phyloP scores from a whole-genome alignment of 768 basidiomycete species.

The Termitomyces sp. region DNA sequence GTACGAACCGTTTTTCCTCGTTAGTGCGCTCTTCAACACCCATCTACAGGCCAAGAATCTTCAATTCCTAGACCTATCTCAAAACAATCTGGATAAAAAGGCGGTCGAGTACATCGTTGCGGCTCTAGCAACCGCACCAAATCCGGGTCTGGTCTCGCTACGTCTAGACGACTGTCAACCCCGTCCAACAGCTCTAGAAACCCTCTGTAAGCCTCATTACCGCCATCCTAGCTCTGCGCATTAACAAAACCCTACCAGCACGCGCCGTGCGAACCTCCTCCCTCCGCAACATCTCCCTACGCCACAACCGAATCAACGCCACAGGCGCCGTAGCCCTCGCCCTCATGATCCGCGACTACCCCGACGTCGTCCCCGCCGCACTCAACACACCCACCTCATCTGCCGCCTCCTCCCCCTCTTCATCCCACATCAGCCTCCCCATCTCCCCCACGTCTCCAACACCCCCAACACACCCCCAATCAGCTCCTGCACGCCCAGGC shows the following conservation, averaged over 20 bases:
- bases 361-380: slow-evolving; percentile 59
- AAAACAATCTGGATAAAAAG: slow-evolving; percentile 82
- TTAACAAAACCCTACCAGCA: slow-evolving; percentile 41
- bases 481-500: slow-evolving; percentile 26
- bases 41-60: slow-evolving; percentile 61
- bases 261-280: slow-evolving; percentile 82
- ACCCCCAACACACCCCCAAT: slow-evolving; percentile 27
- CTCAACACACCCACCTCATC: slow-evolving; percentile 26
- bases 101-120: slow-evolving; percentile 79
- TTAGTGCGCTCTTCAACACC: background rate
- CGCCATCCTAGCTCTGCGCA: background rate
- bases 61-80: slow-evolving; percentile 88
- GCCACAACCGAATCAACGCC: slow-evolving; percentile 82
- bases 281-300: slow-evolving; percentile 84
- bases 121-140: slow-evolving; percentile 55
- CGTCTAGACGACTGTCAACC: slow-evolving; percentile 86
- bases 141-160: slow-evolving; percentile 68
- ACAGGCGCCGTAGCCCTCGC: slow-evolving; percentile 90
- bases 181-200: slow-evolving; percentile 72
- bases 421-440: slow-evolving; percentile 31
- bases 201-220: slow-evolving; percentile 61
- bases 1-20: slow-evolving; percentile 32
- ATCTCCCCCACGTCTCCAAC: slow-evolving; percentile 26
- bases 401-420: slow-evolving; percentile 36
- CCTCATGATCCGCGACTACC: slow-evolving; percentile 95